phyloP scores from a whole-genome alignment of 805 yeast species.

The Saccharomycopsis vini region DNA sequence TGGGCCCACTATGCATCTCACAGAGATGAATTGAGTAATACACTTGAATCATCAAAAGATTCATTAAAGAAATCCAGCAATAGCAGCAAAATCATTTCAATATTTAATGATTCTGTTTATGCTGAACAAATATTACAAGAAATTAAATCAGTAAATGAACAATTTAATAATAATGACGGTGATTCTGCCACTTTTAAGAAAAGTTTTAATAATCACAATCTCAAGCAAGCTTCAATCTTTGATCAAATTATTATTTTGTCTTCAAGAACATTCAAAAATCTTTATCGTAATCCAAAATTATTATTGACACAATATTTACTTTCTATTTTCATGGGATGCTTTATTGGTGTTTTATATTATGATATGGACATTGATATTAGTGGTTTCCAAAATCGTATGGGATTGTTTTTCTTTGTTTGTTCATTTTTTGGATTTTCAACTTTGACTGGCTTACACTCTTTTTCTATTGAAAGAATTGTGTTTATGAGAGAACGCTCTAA shows the following conservation, averaged over 20 bases:
- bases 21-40: constrained; percentile 48
- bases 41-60: constrained; percentile 3
- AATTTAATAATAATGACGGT: constrained; percentile 12
- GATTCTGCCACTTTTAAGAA: background rate
- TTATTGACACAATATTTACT: constrained; percentile 75
- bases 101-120: constrained; percentile 13
- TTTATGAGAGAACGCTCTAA: constrained; percentile 91
- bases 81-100: background rate
- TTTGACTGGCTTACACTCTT: constrained; percentile 82
- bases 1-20: constrained; percentile 85
- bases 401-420: constrained; percentile 82
- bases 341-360: constrained; percentile 82
- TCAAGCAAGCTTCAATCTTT: constrained; percentile 45
- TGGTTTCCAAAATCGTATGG: constrained; percentile 93
- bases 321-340: constrained; percentile 66
- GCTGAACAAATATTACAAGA: constrained; percentile 17
- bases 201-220: background rate
- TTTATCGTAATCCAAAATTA: constrained; percentile 88
- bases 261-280: constrained; percentile 82
- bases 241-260: constrained; percentile 68
- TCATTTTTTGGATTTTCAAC: constrained; percentile 93
- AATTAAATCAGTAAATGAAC: constrained; percentile 9
- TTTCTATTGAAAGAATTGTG: constrained; percentile 79
- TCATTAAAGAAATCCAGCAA: background rate
- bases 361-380: constrained; percentile 80